These are phyloP conservation scores for Aspergillus tamarii DNA, from an alignment of 2,329 filamentous ascomycete species.

Conservation along the genomic window DNA sequence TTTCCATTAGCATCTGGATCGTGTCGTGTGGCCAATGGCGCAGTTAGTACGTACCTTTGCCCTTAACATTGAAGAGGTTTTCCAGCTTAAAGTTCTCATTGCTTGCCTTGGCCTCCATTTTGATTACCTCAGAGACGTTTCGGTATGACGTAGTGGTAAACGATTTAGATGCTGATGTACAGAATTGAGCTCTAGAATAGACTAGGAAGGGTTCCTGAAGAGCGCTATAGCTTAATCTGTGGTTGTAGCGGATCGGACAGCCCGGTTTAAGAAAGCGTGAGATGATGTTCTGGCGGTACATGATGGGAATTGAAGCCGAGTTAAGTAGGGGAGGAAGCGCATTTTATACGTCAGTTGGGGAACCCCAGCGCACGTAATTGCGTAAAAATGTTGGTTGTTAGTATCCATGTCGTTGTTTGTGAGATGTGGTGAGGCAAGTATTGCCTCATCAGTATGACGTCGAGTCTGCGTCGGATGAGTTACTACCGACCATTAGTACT, in stretches of 20 bases:
- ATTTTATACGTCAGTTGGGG: not conserved
- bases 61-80: slow-evolving; percentile 59
- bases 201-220: not conserved
- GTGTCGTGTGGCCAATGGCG: not conserved
- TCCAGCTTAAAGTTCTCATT: slow-evolving; percentile 51
- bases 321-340: too few species aligned
- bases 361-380: not conserved
- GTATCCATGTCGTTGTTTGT: not conserved
- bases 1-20: slow-evolving; percentile 12
- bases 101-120: slow-evolving; percentile 38
- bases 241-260: not conserved
- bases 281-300: not conserved
- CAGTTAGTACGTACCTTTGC: slow-evolving; percentile 37
- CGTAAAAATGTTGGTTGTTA: not conserved
- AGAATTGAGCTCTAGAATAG: not conserved
- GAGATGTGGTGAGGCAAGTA: not conserved
- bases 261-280: not conserved
- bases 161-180: not conserved
- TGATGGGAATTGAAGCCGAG: not conserved
- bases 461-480: not conserved
- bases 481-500: not conserved
- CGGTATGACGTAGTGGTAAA: not conserved
- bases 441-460: slow-evolving; percentile 20
- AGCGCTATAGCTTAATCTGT: not conserved
- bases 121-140: slow-evolving; percentile 8